Conservation (phyloP, 2,329 filamentous ascomycete species). For the Penicillium hesseltinei region DNA sequence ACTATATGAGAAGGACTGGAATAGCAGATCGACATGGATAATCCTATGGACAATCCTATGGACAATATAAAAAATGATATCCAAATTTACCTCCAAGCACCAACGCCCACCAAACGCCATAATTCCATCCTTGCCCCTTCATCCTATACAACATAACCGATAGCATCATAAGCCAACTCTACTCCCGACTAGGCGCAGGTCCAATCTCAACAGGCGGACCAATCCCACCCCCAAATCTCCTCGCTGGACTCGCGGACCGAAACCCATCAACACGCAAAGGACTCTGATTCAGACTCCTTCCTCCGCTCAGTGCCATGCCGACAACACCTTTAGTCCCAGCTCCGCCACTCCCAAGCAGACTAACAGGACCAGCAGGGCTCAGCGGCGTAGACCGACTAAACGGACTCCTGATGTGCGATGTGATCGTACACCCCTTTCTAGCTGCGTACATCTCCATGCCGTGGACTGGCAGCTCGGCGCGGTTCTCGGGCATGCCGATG, state of each 20-base stretch:
- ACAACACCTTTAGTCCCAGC: background rate
- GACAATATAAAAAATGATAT: background rate
- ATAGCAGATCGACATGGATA: background rate
- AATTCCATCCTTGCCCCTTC: background rate
- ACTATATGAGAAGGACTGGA: background rate
- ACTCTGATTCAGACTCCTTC: background rate
- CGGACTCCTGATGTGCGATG: background rate
- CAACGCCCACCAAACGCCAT: background rate
- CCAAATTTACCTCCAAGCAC: background rate
- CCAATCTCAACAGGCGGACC: slow-evolving; percentile 2
- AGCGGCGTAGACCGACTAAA: background rate
- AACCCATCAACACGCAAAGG: background rate
- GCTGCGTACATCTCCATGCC: slow-evolving; percentile 4
- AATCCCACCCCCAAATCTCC: background rate
- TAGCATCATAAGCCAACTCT: background rate
- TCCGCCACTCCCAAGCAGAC: background rate
- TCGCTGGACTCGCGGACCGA: background rate
- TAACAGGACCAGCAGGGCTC: background rate
- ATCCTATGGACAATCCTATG: background rate
- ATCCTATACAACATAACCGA: background rate
- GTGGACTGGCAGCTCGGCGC: slow-evolving; percentile 18
- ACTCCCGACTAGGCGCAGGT: background rate
- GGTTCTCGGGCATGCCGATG: slow-evolving; percentile 5
- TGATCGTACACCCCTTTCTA: background rate
- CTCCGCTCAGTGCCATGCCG: background rate